phyloP scores from a whole-genome alignment of 495 filamentous ascomycete genomes.

The Aspergillus wentii region DNA sequence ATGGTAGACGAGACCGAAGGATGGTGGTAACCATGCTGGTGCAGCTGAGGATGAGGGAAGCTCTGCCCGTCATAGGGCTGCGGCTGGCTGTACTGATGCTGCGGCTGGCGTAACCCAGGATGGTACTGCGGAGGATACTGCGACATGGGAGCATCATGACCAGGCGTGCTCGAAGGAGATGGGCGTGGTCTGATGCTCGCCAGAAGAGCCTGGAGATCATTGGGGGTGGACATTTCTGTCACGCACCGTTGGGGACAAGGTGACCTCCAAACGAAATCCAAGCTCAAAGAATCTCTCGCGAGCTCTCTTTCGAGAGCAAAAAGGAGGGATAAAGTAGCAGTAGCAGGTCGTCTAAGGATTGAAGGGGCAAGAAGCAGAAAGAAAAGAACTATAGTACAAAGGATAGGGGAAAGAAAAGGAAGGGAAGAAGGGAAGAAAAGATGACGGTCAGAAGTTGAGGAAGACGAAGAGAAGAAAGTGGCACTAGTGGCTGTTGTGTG shows the following conservation, averaged over 20 bases:
- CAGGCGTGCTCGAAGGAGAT: slow-evolving; percentile 29
- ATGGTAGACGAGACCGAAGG: slow-evolving; percentile 42
- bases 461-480: slow-evolving; percentile 14
- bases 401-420: slow-evolving; percentile 21
- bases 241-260: slow-evolving; percentile 23
- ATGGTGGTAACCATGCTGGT: slow-evolving; percentile 38
- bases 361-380: neutral
- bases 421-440: slow-evolving; percentile 15
- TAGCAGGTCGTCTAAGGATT: neutral
- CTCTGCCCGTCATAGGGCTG: slow-evolving; percentile 35
- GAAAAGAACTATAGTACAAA: slow-evolving; percentile 19
- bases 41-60: slow-evolving; percentile 29
- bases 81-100: too few relatives aligned
- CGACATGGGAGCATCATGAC: slow-evolving; percentile 27
- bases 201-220: slow-evolving; percentile 45
- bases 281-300: slow-evolving; percentile 19
- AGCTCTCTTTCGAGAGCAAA: slow-evolving; percentile 40
- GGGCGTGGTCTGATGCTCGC: slow-evolving; percentile 42
- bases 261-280: slow-evolving; percentile 27
- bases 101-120: slow-evolving; percentile 28
- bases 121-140: slow-evolving; percentile 32
- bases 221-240: slow-evolving; percentile 50
- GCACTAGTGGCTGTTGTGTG: neutral
- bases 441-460: too few relatives aligned
- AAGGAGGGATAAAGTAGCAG: slow-evolving; percentile 4